These are phyloP conservation scores for Vanrija humicola DNA, from an alignment of 1,284 basidiomycete species.

Conservation along the genomic window DNA sequence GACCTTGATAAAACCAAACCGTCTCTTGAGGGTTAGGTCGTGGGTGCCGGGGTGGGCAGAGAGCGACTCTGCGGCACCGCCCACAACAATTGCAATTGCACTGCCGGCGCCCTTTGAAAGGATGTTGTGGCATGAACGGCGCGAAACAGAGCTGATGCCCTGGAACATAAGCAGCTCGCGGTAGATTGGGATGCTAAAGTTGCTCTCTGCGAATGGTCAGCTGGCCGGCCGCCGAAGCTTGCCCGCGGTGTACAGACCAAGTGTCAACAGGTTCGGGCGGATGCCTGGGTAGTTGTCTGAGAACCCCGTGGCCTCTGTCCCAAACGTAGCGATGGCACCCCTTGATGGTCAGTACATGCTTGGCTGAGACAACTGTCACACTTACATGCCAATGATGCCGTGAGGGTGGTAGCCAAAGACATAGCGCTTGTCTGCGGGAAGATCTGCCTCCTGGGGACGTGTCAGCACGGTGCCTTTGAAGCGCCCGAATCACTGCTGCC, in stretches of 20 bases:
- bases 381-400: conserved; percentile 79
- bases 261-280: conserved; percentile 84
- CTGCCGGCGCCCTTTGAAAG: conserved; percentile 63
- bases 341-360: conserved; percentile 55
- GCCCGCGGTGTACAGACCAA: conserved; percentile 47
- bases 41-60: conserved; percentile 85
- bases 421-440: conserved; percentile 86
- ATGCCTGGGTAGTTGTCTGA: conserved; percentile 86
- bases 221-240: neutral
- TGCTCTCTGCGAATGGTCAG: conserved; percentile 52
- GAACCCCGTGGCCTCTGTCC: conserved; percentile 92
- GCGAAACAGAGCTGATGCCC: conserved; percentile 89
- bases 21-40: conserved; percentile 79
- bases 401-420: conserved; percentile 99
- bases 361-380: no score
- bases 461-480: conserved; percentile 44
- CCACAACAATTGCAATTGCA: conserved; percentile 91
- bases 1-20: conserved; percentile 92
- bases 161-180: conserved; percentile 81
- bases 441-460: conserved; percentile 62
- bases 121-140: conserved; percentile 83
- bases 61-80: conserved; percentile 91
- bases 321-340: conserved; percentile 91
- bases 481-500: no score
- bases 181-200: conserved; percentile 91